These are phyloP conservation scores for Aspergillus phoenicis DNA, from an alignment of 2,329 filamentous ascomycete genomes.

Conservation along the genomic window DNA sequence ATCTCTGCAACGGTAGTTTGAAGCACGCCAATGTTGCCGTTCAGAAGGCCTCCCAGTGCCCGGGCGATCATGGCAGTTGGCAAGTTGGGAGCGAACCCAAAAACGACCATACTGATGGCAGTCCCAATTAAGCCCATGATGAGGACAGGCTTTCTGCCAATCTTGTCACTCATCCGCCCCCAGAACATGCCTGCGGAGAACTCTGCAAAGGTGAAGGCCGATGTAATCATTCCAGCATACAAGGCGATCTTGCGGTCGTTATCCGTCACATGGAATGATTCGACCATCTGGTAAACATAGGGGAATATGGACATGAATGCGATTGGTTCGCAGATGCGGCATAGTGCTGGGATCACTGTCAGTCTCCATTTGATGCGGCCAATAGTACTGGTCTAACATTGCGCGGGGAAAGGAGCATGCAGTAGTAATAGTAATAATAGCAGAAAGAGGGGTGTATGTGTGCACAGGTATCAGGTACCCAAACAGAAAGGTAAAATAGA, in stretches of 20 bases:
- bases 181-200: constrained; percentile 91
- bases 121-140: constrained; percentile 88
- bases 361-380: constrained; percentile 14
- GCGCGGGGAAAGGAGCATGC: neutral
- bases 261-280: constrained; percentile 82
- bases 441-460: neutral
- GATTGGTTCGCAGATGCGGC: constrained; percentile 96
- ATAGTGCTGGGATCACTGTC: constrained; percentile 65
- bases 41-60: constrained; percentile 85
- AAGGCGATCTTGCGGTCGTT: constrained; percentile 80
- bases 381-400: neutral
- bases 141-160: constrained; percentile 90
- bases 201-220: constrained; percentile 92
- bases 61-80: constrained; percentile 82
- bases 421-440: neutral
- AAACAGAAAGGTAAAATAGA: neutral
- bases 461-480: too few species aligned
- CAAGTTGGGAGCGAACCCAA: constrained; percentile 85
- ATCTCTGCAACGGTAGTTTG: constrained; percentile 95
- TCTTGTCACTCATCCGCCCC: constrained; percentile 87
- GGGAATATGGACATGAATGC: constrained; percentile 99
- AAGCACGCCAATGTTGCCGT: constrained; percentile 94
- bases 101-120: constrained; percentile 86
- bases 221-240: constrained; percentile 94
- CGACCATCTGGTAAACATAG: constrained; percentile 97